Base-by-base conservation (phyloP, 768 basidiomycete genomes). In the Boletales sp. region DNA sequence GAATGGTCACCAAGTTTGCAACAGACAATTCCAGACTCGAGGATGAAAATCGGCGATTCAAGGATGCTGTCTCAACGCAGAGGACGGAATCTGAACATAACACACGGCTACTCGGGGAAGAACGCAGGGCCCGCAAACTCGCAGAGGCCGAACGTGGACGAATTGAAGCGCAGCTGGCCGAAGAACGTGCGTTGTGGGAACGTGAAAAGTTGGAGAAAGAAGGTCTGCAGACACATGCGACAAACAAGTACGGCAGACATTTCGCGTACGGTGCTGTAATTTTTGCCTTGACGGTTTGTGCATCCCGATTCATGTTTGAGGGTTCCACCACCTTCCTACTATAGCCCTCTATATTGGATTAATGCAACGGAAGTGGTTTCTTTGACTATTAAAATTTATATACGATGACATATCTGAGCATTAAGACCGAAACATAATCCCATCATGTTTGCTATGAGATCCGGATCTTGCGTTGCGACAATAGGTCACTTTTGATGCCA, bases 1-100 rank as follows among this genome's bases (percentile, higher is more conserved):
- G 67, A n/a, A 59, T 77, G 51, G 69, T 67, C 1, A 58, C 70
- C 2, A 60, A 65, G 5, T 71, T 71, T 48, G 59, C 57, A 18
- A 60, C 65, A 25, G 70, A 75, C 48, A 71, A 70, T 39, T 50
- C 54, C 9, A 54, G 60, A 36, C 62, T 68, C 1, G 60, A 62
- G 14, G 48, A 44, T 13, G 63, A 62, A 41, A 65, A 66, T 44
- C 50, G 45, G 21, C 51, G 40, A 19, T 52, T 56, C n/a, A 40
- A 51, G 25, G 37, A 46, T 5, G 43, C 50, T 42, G 56, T 46
- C 36, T 54, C 46, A 11, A 44, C 33, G 19, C 65, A 46, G 4
- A 46, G 44, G 17, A 50, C 49, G 32, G 57, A 53, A 40, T 44
- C 49, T 10, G 60, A 54, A 25, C 45, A 51, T 33, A 35, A 47